phyloP scores from a whole-genome alignment of 495 filamentous ascomycete species.

The Penicillium salamii region DNA sequence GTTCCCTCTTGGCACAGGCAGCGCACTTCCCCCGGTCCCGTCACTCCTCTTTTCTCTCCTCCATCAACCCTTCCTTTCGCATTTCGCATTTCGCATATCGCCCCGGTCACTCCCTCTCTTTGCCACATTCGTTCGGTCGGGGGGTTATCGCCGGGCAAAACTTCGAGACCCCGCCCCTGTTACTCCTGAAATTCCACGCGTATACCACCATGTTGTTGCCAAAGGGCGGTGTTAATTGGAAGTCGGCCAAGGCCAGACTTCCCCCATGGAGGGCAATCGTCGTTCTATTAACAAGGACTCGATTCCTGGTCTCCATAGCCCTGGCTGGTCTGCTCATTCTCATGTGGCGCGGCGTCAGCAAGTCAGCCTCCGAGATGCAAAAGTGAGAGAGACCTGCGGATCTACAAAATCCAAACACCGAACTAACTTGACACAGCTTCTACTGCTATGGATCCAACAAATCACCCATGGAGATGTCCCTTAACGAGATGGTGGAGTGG shows the following conservation, averaged over 20 bases:
- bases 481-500: conserved; percentile 89
- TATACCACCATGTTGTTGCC: conserved; percentile 65
- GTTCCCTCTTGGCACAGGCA: conserved; percentile 5
- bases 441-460: conserved; percentile 95
- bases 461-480: conserved; percentile 87
- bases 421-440: conserved; percentile 58
- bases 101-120: conserved; percentile 9
- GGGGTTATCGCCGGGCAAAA: conserved; percentile 15
- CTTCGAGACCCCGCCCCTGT: conserved; percentile 3
- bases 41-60: conserved; percentile 22
- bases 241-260: conserved; percentile 76
- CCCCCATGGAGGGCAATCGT: conserved; percentile 80
- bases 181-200: conserved; percentile 1
- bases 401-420: conserved; percentile 1
- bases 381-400: conserved; percentile 57
- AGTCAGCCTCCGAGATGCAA: conserved; percentile 84
- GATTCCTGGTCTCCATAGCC: conserved; percentile 73
- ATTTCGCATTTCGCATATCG: not conserved
- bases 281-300: conserved; percentile 71
- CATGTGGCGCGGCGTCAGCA: conserved; percentile 85
- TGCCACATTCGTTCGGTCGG: conserved; percentile 31
- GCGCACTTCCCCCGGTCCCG: conserved; percentile 23
- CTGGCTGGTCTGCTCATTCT: conserved; percentile 72
- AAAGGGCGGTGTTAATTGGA: conserved; percentile 90
- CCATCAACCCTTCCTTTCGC: conserved; percentile 8